phyloP scores from a whole-genome alignment of 2,329 filamentous ascomycete genomes.

The Pseudogymnoascus sp. region DNA sequence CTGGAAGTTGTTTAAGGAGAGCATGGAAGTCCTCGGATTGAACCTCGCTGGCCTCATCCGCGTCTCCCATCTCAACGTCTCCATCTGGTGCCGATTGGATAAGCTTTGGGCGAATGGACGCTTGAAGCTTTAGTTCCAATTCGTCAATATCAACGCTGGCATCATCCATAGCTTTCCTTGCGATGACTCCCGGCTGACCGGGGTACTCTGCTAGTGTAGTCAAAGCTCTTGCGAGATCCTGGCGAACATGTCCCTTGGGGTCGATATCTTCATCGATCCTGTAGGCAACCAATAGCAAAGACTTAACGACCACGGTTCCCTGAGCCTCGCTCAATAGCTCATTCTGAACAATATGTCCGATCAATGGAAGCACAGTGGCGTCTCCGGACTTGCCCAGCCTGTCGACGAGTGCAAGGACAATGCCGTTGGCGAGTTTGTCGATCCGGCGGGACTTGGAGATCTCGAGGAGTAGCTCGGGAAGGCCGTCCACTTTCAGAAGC shows the following conservation, averaged over 20 bases:
- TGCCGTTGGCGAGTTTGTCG: constrained; percentile 65
- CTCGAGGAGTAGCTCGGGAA: constrained; percentile 54
- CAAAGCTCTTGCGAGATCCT: constrained; percentile 60
- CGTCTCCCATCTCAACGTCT: constrained; percentile 46
- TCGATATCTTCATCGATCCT: constrained; percentile 51
- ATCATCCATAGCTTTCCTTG: constrained; percentile 61
- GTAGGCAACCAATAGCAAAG: constrained; percentile 55
- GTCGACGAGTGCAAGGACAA: constrained; percentile 61
- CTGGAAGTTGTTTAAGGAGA: constrained; percentile 26
- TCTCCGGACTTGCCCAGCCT: constrained; percentile 56
- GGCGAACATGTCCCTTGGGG: constrained; percentile 50
- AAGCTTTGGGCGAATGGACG: constrained; percentile 55
- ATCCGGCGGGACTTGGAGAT: constrained; percentile 60
- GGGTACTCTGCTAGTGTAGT: constrained; percentile 57
- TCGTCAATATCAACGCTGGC: constrained; percentile 67
- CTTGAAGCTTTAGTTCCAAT: constrained; percentile 68
- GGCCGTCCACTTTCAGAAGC: constrained; percentile 56
- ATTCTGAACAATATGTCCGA: constrained; percentile 56
- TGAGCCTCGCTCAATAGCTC: constrained; percentile 58
- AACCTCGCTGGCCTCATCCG: constrained; percentile 26
- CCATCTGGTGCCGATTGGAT: constrained; percentile 45
- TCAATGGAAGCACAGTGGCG: constrained; percentile 48
- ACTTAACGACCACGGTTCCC: constrained; percentile 58
- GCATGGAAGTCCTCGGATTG: constrained; percentile 24
- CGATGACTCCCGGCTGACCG: constrained; percentile 53